Base-by-base conservation (phyloP, 192 early-diverging fungal species). In the Backusella liffmaniae region DNA sequence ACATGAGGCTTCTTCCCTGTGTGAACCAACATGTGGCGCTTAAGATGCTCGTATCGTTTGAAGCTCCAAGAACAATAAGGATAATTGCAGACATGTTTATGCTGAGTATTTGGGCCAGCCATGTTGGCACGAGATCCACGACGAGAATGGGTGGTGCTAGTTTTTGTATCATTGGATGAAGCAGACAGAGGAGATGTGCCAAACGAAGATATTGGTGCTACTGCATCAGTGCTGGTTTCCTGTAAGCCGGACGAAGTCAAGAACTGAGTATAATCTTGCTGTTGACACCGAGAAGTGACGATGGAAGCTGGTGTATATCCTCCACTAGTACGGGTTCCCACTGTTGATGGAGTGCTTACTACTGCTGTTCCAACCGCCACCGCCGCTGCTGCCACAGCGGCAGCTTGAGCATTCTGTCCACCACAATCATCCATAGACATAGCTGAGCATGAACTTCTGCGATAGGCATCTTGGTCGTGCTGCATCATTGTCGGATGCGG, bases 41-140 rank as follows among this genome's bases (percentile, higher is more conserved):
- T 94, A 30, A 95, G 83, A 73, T 95, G 94, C 76, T 94, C 92
- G 59, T 90, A 93, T 26, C 92, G 85, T 80, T 94, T 94, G 80
- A 95, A 95, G 35, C 82, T 85, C 88, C 87, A 89, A 66, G 82
- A 37, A 78, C 85, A 71, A 74, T 89, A 53, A 62, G 84, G 56
- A 78, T 86, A 77, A 73, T 80, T 79, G 79, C 85, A 81, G 65
- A 82, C 73, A 73, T 83, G 82, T 51, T 83, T 83, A 66, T 88
- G 84, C 8, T 68, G 53, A 15, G 79, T 77, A 42, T 42, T 66
- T 36, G 67, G 67, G 6, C 69, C 73, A 23, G 37, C 5, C 23
- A 66, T 39, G 18, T 77, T 30, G 49, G 15, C 71, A 80, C 79
- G 66, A 73, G 78, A 71, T 23, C 70, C 70, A 30, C 70, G 41